Percentiles rank a stretch among this genome's conserved stretches.
phyloP scores from a whole-genome alignment of 2,329 filamentous ascomycete genomes.

The Chalara sp. region DNA sequence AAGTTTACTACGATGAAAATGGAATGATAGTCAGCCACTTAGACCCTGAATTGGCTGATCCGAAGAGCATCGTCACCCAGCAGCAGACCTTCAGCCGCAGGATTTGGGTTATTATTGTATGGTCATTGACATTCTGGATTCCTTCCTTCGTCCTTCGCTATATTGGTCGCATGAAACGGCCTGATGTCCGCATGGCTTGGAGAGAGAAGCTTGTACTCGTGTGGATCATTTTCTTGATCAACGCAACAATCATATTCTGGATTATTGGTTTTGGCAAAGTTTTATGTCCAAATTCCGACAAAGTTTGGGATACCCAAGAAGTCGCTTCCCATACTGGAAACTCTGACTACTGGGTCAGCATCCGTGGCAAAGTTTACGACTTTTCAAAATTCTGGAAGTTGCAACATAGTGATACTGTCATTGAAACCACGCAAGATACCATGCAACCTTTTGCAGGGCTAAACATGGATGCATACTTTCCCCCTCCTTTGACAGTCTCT shows the following conservation, averaged over 20 bases:
- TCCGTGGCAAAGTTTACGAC: constrained; percentile 87
- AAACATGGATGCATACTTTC: constrained; percentile 80
- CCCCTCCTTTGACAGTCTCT: constrained; percentile 65
- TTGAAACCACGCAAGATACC: constrained; percentile 48
- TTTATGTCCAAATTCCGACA: constrained; percentile 85
- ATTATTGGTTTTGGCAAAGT: constrained; percentile 81
- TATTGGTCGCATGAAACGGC: constrained; percentile 91
- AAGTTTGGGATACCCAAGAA: constrained; percentile 72
- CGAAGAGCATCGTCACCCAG: constrained; percentile 69
- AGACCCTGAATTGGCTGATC: constrained; percentile 72
- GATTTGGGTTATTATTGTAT: constrained; percentile 75
- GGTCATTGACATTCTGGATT: constrained; percentile 89
- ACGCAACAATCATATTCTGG: constrained; percentile 81
- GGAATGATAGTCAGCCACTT: constrained; percentile 61
- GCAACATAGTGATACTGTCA: constrained; percentile 71
- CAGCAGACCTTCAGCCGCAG: constrained; percentile 58
- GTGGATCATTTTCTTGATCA: constrained; percentile 73
- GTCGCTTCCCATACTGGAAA: constrained; percentile 63
- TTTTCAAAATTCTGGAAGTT: constrained; percentile 80
- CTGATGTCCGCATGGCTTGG: constrained; percentile 96
- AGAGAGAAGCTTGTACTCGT: constrained; percentile 87
- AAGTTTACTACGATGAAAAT: constrained; percentile 63
- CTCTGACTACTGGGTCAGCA: constrained; percentile 79
- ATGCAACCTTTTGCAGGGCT: constrained; percentile 77
- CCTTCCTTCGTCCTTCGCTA: constrained; percentile 77